These are phyloP conservation scores for Mycena olivaceomarginata DNA, from an alignment of 768 basidiomycete species.

Conservation along the genomic window DNA sequence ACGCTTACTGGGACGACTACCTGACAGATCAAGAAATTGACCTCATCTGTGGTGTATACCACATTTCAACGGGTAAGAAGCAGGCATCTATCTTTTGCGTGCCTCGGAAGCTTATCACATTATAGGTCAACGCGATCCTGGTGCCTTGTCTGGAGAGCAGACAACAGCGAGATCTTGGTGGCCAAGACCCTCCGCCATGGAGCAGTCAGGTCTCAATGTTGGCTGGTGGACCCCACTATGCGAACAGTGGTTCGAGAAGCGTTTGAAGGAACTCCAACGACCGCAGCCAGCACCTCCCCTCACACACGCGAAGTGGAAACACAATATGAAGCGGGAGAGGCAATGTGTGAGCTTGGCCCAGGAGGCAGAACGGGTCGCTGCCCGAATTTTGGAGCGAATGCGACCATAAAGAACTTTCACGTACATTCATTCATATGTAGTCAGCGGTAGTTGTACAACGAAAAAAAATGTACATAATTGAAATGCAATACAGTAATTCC, in stretches of 20 bases:
- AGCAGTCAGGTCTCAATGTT: neutral
- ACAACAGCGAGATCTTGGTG: neutral
- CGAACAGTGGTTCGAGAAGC: neutral
- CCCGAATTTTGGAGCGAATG: neutral
- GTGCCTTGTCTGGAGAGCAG: neutral
- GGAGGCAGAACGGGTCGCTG: neutral
- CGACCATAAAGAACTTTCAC: neutral
- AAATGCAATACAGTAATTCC: no score
- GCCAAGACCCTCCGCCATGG: neutral
- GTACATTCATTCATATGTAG: no score
- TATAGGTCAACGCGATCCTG: neutral
- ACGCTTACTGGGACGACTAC: neutral
- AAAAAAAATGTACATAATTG: no score
- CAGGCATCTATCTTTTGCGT: neutral
- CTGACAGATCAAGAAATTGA: neutral
- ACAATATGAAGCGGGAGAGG: constrained; percentile 7
- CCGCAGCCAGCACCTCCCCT: neutral
- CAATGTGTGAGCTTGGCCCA: neutral
- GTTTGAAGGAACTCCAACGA: neutral
- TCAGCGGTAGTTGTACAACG: no score
- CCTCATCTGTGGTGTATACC: neutral
- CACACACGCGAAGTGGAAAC: constrained; percentile 3
- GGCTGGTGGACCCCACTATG: constrained; percentile 4
- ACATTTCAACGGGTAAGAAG: neutral
- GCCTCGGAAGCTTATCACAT: neutral